Base-by-base conservation (phyloP, 371 early-diverging fungal genomes). In the Saksenaea vasiformis region DNA sequence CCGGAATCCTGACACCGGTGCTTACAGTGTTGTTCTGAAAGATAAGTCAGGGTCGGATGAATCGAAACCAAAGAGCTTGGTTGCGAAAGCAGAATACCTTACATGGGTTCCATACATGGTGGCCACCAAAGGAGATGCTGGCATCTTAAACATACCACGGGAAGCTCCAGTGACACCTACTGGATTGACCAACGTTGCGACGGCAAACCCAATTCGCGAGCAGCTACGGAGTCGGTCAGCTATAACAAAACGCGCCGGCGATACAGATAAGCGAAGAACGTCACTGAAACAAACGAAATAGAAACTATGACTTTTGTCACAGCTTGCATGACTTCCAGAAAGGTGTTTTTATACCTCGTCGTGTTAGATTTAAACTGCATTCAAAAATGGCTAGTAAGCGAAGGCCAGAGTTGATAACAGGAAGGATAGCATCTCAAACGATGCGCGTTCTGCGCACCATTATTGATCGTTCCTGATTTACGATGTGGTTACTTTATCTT, bases 31-130 rank as follows among this genome's bases (percentile, higher is more conserved):
- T 27, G 15, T 44, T 14, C 34, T 36, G 36, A 65, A 39, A 26
- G 15, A 17, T 8, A 28, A 28, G 4, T 37, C 54, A 22, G 51
- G 28, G 9, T 54, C 57, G 7, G 38, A 13, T 22, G 22, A 7
- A 47, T 19, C 41, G 28, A 60, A 47, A 28, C n/a, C 56, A 56
- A 56, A 37, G 24, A 28, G 36, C 9, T 22, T 47, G n/a, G 51
- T 22, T n/a, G 58, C 62, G n/a, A 62, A 62, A 38, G 27, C 61
- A 39, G 63, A 67, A 28, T 36, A 34, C 22, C 37, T 67, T 27
- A 66, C 66, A 8, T 66, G 66, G 66, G 66, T 61, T 17, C 66
- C 66, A 9, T 66, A 61, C 37, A 61, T 56, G 61, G 38, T 34
- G 31, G 54, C 65, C 14, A 34, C 59, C 1, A 19, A 36, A n/a